phyloP scores from a whole-genome alignment of 2,329 filamentous ascomycete species.

The Berkeleyomyces rouxiae region DNA sequence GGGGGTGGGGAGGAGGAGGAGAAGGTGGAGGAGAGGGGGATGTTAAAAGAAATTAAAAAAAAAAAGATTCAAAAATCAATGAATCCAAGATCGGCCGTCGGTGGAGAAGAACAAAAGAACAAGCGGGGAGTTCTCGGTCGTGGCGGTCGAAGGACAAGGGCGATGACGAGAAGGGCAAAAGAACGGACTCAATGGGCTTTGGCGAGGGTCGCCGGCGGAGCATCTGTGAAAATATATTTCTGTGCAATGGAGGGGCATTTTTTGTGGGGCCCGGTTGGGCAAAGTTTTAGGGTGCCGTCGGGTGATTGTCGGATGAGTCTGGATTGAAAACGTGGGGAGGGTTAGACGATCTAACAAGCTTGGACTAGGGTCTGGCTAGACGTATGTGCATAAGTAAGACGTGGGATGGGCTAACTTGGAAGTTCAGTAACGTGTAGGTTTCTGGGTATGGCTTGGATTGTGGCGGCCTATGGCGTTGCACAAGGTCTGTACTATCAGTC shows the following conservation, averaged over 20 bases:
- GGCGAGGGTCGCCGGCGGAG: neutral
- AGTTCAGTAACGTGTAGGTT: too few species aligned
- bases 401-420: too few species aligned
- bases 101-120: conserved; percentile 8
- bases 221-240: conserved; percentile 13
- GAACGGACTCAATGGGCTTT: conserved; percentile 9
- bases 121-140: neutral
- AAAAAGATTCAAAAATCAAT: neutral
- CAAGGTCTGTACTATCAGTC: too few species aligned
- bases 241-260: conserved; percentile 14
- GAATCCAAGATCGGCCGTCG: conserved; percentile 1
- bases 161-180: neutral
- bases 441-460: too few species aligned
- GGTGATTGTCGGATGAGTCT: conserved; percentile 3
- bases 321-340: neutral
- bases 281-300: conserved; percentile 13
- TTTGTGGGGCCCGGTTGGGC: conserved; percentile 10
- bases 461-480: too few species aligned
- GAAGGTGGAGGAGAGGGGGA: neutral
- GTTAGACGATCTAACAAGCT: neutral
- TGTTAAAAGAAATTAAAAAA: neutral
- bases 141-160: neutral
- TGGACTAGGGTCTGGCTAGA: neutral
- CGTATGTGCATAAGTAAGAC: neutral
- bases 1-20: conserved; percentile 8